Evolutionary conservation across 78 protist genomes (phyloP), one percentile per base, ranked within the genome.

Genomic region (Pigoraptor vietnamica): DNA sequence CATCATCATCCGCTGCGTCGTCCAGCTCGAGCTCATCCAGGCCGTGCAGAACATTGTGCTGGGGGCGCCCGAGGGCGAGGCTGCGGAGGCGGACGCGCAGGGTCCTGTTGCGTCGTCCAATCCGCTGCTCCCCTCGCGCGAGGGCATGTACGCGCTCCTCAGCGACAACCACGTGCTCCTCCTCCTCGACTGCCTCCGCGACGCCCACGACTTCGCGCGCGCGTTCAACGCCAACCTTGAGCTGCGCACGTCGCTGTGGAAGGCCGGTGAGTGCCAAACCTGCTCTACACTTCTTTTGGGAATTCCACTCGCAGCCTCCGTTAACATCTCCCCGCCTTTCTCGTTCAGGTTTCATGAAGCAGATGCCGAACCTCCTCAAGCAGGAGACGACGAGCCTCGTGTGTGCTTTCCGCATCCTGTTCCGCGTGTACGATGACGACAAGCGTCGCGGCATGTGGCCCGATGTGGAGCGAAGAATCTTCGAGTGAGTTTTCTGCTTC

Each of bases 1-100:
- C 39, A 86, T 91, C 56, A 86, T 91, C 79, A 92, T 92, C 87
- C 40, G 67, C 56, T 88, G 93, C 25, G 93, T 92, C 25, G 90
- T 88, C 14, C 91, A 87, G 55, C 90, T 92, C 14, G 91, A 92
- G 40, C 56, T 92, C 55, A 92, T 92, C 1, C 88, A 87, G 91
- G 86, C 91, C 0, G 91, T 92, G 56, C 55, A 92, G 86, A 0
- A 38, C n/a, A 67, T 48, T 0, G 86, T 48, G 25, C 33, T 48
- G 32, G 9, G 24, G 39, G 29, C 91, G 37, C 19, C 39, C 0
- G 33, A 34, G 1, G 33, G 86, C 19, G 38, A 1, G 91, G 55
- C 40, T 23, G 86, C 1, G 34, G 56, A 1, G 23, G n/a, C 37
- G 56, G 23, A 23, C 86, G 36, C 67, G 10, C 79, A 0, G 19